Base-by-base conservation (phyloP, 1,139 yeast species). In the Pichia sp. region DNA sequence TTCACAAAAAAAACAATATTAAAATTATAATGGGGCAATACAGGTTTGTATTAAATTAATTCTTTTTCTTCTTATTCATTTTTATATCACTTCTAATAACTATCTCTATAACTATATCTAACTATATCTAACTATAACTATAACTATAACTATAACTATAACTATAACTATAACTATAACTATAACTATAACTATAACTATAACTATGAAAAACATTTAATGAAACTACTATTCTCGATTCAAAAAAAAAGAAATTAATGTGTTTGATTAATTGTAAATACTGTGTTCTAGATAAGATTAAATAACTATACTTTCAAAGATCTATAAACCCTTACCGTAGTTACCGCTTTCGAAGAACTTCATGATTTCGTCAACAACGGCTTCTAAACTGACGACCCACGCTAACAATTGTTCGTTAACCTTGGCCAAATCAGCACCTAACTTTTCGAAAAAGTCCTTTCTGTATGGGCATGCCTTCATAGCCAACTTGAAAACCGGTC, bases 391-490 rank as follows among this genome's bases (percentile, higher is more conserved):
- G 49, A 68, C 73, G 56, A 90, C 75, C 96, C 96, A 89, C 32
- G 62, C 79, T 50, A 67, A 70, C 61, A 89, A 74, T 68, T 88
- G 91, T 54, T 68, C 72, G 43, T 67, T 60, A 22, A 90, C 96
- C 63, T 76, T 79, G 32, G 70, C 80, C 65, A 81, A 84, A 63
- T 83, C 87, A 21, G 62, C 66, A 44, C 96, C 96, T 58, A 89
- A 76, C 71, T 88, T 89, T 51, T 67, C 82, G 62, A 88, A 89
- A 62, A 89, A 87, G 62, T 83, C 96, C 66, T 81, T 82, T 71
- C 96, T 81, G 70, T 87, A 89, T 30, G 97, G 97, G 68, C 96
- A 88, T 2, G 96, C 95, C 68, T 87, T 87, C 96, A 89, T 89
- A 48, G 96, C 96, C 64, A 90, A 76, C 75, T 86, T 87, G 77